These are phyloP conservation scores for Xylaria sp. DNA, from an alignment of 2,329 filamentous ascomycete genomes.

Conservation along the genomic window DNA sequence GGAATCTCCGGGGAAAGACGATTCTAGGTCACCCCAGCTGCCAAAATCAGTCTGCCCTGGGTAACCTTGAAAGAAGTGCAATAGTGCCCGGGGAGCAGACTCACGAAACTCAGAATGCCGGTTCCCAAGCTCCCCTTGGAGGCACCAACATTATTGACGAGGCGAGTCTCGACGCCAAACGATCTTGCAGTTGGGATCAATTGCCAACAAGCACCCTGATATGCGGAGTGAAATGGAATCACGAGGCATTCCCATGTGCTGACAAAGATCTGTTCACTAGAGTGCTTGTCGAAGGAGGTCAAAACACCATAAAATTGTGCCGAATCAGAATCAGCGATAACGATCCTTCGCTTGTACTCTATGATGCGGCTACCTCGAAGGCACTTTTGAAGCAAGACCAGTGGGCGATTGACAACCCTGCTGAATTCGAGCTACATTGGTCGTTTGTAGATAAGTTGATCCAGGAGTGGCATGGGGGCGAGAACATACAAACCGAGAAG, in stretches of 20 bases:
- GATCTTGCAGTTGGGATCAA: not conserved
- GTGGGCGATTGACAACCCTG: not conserved
- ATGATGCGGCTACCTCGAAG: not conserved
- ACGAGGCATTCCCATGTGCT: not conserved
- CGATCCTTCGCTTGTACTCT: too few relatives aligned
- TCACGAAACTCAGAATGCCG: not conserved
- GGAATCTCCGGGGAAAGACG: not conserved
- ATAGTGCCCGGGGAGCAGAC: not conserved
- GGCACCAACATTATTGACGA: not conserved
- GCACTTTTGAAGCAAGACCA: not conserved
- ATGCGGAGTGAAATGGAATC: not conserved
- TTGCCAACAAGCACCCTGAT: not conserved
- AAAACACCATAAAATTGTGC: not conserved
- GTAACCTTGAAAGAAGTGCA: not conserved
- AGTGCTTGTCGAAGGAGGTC: constrained; percentile 4
- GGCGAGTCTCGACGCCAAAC: not conserved
- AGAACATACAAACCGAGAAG: not conserved
- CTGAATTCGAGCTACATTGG: constrained; percentile 1
- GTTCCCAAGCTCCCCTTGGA: not conserved
- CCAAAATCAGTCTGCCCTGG: not conserved
- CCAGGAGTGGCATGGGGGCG: not conserved
- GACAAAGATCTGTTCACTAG: not conserved
- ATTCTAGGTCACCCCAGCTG: not conserved
- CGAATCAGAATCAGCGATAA: too few relatives aligned
- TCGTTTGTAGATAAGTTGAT: not conserved